Evolutionary conservation across 2,329 filamentous ascomycete genomes (phyloP).

Genomic region (Hymenoscyphus albidus): DNA sequence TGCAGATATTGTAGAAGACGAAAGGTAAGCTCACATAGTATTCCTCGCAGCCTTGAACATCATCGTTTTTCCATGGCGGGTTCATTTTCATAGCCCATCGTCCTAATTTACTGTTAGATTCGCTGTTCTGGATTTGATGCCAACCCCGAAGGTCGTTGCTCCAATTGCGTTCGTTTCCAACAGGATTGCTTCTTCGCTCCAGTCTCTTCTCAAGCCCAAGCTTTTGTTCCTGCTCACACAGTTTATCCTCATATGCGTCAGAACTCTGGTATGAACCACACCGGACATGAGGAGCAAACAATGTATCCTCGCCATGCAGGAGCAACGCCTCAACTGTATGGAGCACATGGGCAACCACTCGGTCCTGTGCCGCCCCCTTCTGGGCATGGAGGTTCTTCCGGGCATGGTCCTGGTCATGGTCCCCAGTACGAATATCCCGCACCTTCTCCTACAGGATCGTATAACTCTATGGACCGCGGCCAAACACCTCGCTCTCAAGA

Average conservation of each 20-base stretch:
- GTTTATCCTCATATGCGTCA: conserved; percentile 53
- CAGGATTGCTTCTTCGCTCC: conserved; percentile 76
- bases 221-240: conserved; percentile 69
- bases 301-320: conserved; percentile 28
- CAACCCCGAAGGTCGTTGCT: conserved; percentile 67
- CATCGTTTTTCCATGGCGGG: neutral
- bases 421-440: conserved; percentile 33
- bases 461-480: conserved; percentile 23
- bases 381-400: neutral
- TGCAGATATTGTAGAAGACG: conserved; percentile 57
- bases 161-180: conserved; percentile 69
- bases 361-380: conserved; percentile 25
- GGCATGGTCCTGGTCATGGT: conserved; percentile 5
- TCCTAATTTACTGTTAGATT: conserved; percentile 47
- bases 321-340: conserved; percentile 33
- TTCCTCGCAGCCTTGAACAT: neutral
- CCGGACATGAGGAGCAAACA: conserved; percentile 34
- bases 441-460: conserved; percentile 34
- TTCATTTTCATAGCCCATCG: neutral
- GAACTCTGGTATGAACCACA: conserved; percentile 31
- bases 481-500: conserved; percentile 21
- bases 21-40: conserved; percentile 44
- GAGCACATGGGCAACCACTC: conserved; percentile 40
- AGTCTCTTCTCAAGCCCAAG: conserved; percentile 69
- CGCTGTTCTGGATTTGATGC: conserved; percentile 72